Evolutionary conservation across 345 rosid genomes (phyloP).

Genomic region (Sisymbrium irio): DNA sequence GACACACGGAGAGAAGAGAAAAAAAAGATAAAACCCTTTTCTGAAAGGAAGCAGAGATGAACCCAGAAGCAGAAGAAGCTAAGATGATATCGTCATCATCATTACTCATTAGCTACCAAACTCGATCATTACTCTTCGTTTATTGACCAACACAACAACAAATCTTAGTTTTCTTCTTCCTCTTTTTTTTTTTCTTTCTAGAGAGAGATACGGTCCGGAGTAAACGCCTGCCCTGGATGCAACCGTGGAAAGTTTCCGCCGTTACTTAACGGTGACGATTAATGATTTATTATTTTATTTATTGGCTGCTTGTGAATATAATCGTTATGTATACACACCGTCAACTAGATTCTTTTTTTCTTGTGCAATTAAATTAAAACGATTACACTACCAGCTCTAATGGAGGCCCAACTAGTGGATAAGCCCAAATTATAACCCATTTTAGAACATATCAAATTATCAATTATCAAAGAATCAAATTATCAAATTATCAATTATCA

Average conservation of each 20-base stretch:
- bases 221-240: conserved; percentile 48
- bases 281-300: not conserved
- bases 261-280: conserved; percentile 48
- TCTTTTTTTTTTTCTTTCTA: not conserved
- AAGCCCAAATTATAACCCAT: too few relatives aligned
- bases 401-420: too few relatives aligned
- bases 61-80: conserved; percentile 37
- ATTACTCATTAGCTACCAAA: conserved; percentile 23
- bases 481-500: too few relatives aligned
- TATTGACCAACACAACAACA: conserved; percentile 13
- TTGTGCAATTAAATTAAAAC: not conserved
- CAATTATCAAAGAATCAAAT: too few relatives aligned
- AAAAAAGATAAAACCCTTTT: conserved; percentile 30
- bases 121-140: conserved; percentile 17
- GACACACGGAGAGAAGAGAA: not conserved
- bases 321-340: not conserved
- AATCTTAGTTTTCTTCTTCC: conserved; percentile 19
- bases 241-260: conserved; percentile 31
- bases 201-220: conserved; percentile 22
- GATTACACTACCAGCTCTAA: too few relatives aligned
- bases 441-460: too few relatives aligned
- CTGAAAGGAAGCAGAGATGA: conserved; percentile 44
- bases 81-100: conserved; percentile 45
- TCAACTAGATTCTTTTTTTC: not conserved
- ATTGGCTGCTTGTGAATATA: not conserved